phyloP scores from a whole-genome alignment of 495 filamentous ascomycete species.

The Cladorrhinum samala region DNA sequence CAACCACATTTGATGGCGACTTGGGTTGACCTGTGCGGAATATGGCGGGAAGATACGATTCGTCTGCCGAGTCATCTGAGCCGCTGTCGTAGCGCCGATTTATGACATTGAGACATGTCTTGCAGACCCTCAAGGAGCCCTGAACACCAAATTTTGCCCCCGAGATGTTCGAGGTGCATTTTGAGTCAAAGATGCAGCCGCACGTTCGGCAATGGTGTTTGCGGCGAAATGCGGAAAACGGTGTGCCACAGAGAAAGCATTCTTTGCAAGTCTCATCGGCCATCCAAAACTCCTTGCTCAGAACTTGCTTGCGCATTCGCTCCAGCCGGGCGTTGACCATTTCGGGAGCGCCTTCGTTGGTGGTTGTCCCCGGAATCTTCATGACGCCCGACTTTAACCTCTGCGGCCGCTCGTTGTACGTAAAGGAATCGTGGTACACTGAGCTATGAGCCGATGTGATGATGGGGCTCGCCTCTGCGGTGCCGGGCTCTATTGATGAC shows the following conservation, averaged over 20 bases:
- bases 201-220: constrained; percentile 95
- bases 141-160: constrained; percentile 83
- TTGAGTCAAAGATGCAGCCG: constrained; percentile 96
- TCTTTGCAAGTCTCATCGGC: constrained; percentile 96
- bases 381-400: constrained; percentile 38
- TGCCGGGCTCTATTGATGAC: constrained; percentile 56
- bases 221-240: constrained; percentile 87
- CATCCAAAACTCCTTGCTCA: constrained; percentile 99
- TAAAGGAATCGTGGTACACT: constrained; percentile 46
- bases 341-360: constrained; percentile 51
- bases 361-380: constrained; percentile 49
- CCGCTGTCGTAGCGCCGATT: constrained; percentile 79
- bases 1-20: constrained; percentile 17
- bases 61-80: constrained; percentile 79
- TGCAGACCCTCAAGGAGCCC: constrained; percentile 84
- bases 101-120: constrained; percentile 88
- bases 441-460: constrained; percentile 51
- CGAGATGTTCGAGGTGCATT: constrained; percentile 85
- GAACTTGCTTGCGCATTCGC: constrained; percentile 71
- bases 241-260: constrained; percentile 84
- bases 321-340: constrained; percentile 56
- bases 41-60: constrained; percentile 48
- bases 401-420: constrained; percentile 37
- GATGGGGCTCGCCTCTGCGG: constrained; percentile 45
- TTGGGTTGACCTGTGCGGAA: constrained; percentile 47